These are phyloP conservation scores for Nicotiana paniculata DNA, from an alignment of 257 asterid species.

Conservation along the genomic window DNA sequence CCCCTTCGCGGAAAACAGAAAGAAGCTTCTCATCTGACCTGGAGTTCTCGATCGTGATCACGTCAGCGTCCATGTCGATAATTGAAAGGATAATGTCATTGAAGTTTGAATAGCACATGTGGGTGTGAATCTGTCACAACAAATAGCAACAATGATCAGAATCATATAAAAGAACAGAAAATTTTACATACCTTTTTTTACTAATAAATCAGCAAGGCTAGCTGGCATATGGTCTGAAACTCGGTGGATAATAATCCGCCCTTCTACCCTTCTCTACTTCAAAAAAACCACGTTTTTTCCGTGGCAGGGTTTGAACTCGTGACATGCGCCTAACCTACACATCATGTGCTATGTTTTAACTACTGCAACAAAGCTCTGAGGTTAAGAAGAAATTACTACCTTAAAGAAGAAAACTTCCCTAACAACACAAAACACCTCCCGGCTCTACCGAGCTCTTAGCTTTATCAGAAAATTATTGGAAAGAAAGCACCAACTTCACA, in stretches of 20 bases:
- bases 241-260: not conserved
- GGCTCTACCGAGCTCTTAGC: not conserved
- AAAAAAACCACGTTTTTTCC: not conserved
- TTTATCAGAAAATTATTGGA: not conserved
- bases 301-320: not conserved
- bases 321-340: not conserved
- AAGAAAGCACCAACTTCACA: not conserved
- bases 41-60: slow-evolving; percentile 95
- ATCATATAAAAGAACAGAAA: not conserved
- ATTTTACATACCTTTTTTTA: too few relatives aligned
- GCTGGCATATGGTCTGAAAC: not conserved
- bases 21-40: slow-evolving; percentile 94
- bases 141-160: not conserved
- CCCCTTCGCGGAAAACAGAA: slow-evolving; percentile 95
- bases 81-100: slow-evolving; percentile 96
- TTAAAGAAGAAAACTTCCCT: not conserved
- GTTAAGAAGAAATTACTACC: not conserved
- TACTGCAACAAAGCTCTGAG: not conserved
- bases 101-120: slow-evolving; percentile 99
- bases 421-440: not conserved
- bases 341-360: not conserved
- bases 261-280: not conserved
- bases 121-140: slow-evolving; percentile 75
- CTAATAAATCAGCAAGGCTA: too few relatives aligned
- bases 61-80: slow-evolving; percentile 95